Conservation (phyloP, 2,329 filamentous ascomycete species). For the Cytospora schulzeri region DNA sequence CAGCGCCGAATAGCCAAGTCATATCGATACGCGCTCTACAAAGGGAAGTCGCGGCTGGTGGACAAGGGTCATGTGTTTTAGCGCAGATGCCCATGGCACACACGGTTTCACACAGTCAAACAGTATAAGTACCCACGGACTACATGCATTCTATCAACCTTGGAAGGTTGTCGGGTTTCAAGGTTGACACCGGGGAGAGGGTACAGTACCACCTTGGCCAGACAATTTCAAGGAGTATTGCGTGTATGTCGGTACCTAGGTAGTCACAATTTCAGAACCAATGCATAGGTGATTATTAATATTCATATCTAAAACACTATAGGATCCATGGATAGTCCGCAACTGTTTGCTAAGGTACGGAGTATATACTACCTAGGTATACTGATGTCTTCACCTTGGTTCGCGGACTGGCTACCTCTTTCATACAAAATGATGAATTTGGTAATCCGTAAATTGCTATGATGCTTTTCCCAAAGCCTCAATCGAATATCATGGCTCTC, state of each 20-base stretch:
- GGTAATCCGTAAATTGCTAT: not conserved
- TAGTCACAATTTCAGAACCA: too few relatives aligned
- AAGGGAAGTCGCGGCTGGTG: conserved; percentile 8
- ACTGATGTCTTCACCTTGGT: too few relatives aligned
- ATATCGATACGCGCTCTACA: not conserved
- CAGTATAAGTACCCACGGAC: not conserved
- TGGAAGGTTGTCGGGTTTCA: too few relatives aligned
- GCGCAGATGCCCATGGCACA: not conserved
- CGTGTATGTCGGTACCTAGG: too few relatives aligned
- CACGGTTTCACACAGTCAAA: not conserved
- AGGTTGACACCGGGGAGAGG: not conserved
- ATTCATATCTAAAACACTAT: too few relatives aligned
- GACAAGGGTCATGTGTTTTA: not conserved
- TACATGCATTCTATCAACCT: too few relatives aligned
- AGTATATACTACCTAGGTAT: too few relatives aligned
- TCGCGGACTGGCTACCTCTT: too few relatives aligned
- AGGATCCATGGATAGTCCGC: not conserved
- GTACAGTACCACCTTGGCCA: not conserved
- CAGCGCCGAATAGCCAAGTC: not conserved
- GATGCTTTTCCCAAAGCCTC: not conserved
- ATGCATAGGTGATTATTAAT: too few relatives aligned
- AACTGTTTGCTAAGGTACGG: not conserved
- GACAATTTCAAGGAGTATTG: too few relatives aligned
- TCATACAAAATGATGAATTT: too few relatives aligned
- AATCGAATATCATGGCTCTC: not conserved